These are phyloP conservation scores for Mortierella polycephala DNA, from an alignment of 371 early-diverging fungal genomes.

Conservation along the genomic window DNA sequence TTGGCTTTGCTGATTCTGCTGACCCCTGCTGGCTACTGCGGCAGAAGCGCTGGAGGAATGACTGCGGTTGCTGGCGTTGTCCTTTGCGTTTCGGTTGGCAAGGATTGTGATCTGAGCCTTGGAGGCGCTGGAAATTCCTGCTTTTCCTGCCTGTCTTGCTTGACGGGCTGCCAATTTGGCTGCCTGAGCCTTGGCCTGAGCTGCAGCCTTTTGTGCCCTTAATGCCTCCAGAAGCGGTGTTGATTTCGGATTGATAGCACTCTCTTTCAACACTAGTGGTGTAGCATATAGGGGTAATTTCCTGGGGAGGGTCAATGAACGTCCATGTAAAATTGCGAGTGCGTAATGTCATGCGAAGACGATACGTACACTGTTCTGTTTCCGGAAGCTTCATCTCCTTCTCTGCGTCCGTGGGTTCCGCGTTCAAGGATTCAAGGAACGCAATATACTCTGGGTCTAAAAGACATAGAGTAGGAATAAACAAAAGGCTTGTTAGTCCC, in stretches of 20 bases:
- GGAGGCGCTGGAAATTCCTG: constrained; percentile 23
- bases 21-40: constrained; percentile 10
- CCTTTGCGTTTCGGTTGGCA: constrained; percentile 40
- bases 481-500: not conserved
- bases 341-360: not conserved
- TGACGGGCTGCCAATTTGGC: constrained; percentile 56
- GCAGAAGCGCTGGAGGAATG: constrained; percentile 6
- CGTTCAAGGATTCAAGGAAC: constrained; percentile 76
- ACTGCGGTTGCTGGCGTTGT: constrained; percentile 14
- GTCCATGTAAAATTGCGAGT: not conserved
- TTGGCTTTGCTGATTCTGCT: constrained; percentile 8
- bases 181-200: constrained; percentile 64
- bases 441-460: constrained; percentile 81
- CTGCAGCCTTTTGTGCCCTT: constrained; percentile 80
- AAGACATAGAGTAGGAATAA: not conserved
- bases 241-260: constrained; percentile 51
- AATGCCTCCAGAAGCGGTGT: constrained; percentile 83
- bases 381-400: constrained; percentile 54
- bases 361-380: constrained; percentile 38
- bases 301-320: not conserved
- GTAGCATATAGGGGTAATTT: not conserved
- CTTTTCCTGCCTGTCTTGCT: constrained; percentile 57
- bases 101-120: constrained; percentile 48
- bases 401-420: constrained; percentile 63
- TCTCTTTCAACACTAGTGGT: constrained; percentile 40